Conservation (phyloP, 2,329 filamentous ascomycete genomes). For the Monosporascus sp. region DNA sequence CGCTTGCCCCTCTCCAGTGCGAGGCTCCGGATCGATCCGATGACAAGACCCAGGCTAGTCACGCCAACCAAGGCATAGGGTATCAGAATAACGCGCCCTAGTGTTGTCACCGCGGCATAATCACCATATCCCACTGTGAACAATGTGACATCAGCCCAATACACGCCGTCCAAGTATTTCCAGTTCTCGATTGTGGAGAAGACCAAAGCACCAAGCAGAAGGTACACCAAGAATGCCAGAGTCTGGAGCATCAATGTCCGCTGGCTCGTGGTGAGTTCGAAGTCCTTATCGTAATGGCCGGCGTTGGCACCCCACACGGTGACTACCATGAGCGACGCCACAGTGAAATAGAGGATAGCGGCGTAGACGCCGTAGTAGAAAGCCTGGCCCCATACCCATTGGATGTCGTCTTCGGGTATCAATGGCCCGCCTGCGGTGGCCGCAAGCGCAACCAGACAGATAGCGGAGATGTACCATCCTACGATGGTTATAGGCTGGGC, state of each 20-base stretch:
- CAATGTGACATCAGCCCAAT: slow-evolving; percentile 70
- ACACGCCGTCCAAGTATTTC: slow-evolving; percentile 71
- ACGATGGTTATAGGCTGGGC: slow-evolving; percentile 79
- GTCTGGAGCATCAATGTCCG: slow-evolving; percentile 87
- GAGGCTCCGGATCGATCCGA: slow-evolving; percentile 69
- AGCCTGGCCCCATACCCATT: slow-evolving; percentile 68
- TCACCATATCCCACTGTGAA: slow-evolving; percentile 63
- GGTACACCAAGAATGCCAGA: slow-evolving; percentile 76
- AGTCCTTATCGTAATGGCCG: slow-evolving; percentile 70
- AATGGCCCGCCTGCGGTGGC: slow-evolving; percentile 60
- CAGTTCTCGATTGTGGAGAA: slow-evolving; percentile 70
- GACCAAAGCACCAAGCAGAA: slow-evolving; percentile 70
- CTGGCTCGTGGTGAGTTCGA: slow-evolving; percentile 72
- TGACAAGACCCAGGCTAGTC: slow-evolving; percentile 77
- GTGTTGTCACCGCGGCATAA: slow-evolving; percentile 37
- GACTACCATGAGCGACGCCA: slow-evolving; percentile 68
- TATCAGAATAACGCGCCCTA: slow-evolving; percentile 68
- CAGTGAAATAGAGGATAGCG: slow-evolving; percentile 72
- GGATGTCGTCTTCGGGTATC: slow-evolving; percentile 32
- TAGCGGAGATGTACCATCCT: slow-evolving; percentile 64
- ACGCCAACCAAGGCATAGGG: slow-evolving; percentile 81
- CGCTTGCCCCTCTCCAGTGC: slow-evolving; percentile 52
- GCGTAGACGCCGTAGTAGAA: slow-evolving; percentile 84
- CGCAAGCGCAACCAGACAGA: slow-evolving; percentile 61
- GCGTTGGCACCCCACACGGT: slow-evolving; percentile 72